Evolutionary conservation across 345 rosid genomes (phyloP).

Genomic region (Populus ilicifolia): DNA sequence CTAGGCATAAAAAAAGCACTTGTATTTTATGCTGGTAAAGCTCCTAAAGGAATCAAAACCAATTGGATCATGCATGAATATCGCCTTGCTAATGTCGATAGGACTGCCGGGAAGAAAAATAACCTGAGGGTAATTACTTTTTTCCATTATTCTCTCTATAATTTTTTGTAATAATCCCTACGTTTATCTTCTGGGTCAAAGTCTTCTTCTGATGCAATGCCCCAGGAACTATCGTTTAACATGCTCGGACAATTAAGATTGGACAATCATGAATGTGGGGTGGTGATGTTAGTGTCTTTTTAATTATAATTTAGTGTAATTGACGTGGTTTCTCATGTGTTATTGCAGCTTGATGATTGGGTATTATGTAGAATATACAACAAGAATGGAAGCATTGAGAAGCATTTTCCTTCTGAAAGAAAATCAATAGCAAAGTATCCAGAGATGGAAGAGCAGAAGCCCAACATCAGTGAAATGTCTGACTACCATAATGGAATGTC

Average conservation of each 20-base stretch:
- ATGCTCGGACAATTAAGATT: neutral
- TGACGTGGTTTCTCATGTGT: neutral
- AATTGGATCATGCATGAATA: conserved; percentile 99
- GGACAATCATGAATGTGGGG: too few species aligned
- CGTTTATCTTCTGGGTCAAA: neutral
- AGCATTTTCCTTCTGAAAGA: conserved; percentile 24
- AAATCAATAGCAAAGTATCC: conserved; percentile 12
- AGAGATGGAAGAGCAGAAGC: conserved; percentile 39
- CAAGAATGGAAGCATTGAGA: conserved; percentile 75
- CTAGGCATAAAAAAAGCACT: conserved; percentile 82
- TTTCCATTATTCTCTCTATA: too few species aligned
- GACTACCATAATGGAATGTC: neutral
- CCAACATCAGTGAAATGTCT: conserved; percentile 18
- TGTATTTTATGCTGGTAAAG: conserved; percentile 85
- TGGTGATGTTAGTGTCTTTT: too few species aligned
- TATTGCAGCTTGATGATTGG: conserved; percentile 81
- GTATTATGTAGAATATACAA: conserved; percentile 78
- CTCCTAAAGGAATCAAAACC: conserved; percentile 76
- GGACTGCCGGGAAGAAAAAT: conserved; percentile 61
- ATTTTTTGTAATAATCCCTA: neutral
- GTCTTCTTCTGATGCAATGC: neutral
- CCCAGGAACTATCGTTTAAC: neutral
- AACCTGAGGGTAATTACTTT: conserved; percentile 51
- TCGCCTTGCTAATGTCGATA: conserved; percentile 76
- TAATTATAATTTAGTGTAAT: neutral